phyloP scores from a whole-genome alignment of 2,329 filamentous ascomycete genomes.

The Fusarium sp. region DNA sequence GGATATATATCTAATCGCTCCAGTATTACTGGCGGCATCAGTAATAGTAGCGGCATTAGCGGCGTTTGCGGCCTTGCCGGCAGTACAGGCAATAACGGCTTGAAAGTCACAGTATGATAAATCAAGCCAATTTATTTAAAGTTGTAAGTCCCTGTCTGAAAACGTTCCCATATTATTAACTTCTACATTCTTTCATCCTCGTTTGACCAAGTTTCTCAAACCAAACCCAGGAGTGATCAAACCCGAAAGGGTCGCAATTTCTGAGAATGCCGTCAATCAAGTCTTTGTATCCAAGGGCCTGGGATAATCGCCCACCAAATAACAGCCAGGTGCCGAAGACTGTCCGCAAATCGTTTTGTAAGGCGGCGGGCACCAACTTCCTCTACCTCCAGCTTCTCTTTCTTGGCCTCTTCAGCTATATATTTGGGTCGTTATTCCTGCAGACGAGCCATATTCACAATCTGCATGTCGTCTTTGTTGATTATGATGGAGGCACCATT shows the following conservation, averaged over 20 bases:
- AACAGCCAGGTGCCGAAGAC: not conserved
- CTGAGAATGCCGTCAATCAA: not conserved
- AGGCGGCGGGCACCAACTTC: conserved; percentile 29
- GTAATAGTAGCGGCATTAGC: not conserved
- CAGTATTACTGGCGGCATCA: not conserved
- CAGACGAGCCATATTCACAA: conserved; percentile 33
- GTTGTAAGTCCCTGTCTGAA: not conserved
- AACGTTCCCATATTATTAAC: not conserved
- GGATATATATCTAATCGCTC: not conserved
- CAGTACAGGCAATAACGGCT: not conserved
- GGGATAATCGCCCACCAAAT: not conserved
- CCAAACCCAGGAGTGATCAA: not conserved
- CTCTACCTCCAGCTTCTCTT: conserved; percentile 57
- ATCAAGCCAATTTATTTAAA: not conserved
- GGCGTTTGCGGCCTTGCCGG: not conserved
- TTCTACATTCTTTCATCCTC: not conserved
- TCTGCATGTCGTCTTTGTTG: conserved; percentile 38
- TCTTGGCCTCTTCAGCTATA: conserved; percentile 40
- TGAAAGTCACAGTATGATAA: not conserved
- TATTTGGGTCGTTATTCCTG: conserved; percentile 40
- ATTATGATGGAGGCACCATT: conserved; percentile 42
- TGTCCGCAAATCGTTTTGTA: conserved; percentile 26
- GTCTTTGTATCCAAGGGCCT: not conserved
- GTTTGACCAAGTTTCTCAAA: not conserved
- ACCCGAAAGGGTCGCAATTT: not conserved